Conservation (phyloP, 768 basidiomycete genomes). For the Suillus paluster region DNA sequence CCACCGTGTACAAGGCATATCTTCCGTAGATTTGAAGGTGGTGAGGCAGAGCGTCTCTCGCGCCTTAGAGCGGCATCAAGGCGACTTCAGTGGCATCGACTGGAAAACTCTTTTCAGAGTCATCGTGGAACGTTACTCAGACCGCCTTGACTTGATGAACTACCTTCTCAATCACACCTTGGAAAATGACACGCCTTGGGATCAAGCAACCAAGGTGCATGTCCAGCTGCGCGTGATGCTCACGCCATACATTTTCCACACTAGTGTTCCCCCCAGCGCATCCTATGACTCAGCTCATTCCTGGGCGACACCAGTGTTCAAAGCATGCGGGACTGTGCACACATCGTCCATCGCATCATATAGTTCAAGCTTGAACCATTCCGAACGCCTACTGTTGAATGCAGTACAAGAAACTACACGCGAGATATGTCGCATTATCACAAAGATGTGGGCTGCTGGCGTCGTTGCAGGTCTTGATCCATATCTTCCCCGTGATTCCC, state of each 20-base stretch:
- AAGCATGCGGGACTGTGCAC: slow-evolving; percentile 16
- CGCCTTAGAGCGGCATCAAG: slow-evolving; percentile 5
- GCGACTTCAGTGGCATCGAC: slow-evolving; percentile 40
- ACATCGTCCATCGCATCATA: slow-evolving; percentile 10
- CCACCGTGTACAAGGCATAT: slow-evolving; percentile 19
- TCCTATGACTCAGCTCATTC: not conserved
- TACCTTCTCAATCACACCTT: slow-evolving; percentile 36
- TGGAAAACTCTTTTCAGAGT: slow-evolving; percentile 45
- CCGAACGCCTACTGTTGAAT: slow-evolving; percentile 17
- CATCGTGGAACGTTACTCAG: slow-evolving; percentile 45
- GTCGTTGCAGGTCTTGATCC: slow-evolving; percentile 17
- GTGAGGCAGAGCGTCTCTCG: slow-evolving; percentile 13
- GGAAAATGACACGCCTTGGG: not conserved
- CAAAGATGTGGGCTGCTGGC: slow-evolving; percentile 24
- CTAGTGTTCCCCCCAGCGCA: not conserved
- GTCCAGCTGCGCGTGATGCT: slow-evolving; percentile 27
- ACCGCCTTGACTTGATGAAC: slow-evolving; percentile 44
- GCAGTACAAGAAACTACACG: slow-evolving; percentile 18
- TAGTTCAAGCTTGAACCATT: slow-evolving; percentile 14
- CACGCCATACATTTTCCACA: slow-evolving; percentile 14
- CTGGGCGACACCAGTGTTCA: slow-evolving; percentile 18
- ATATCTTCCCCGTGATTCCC: not conserved
- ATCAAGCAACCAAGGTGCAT: slow-evolving; percentile 11
- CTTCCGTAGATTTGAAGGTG: slow-evolving; percentile 15
- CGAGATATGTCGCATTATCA: slow-evolving; percentile 24